Evolutionary conservation across 805 yeast species (phyloP), one percentile per base, ranked within the genome.

Genomic region (Starmerella stellata): DNA sequence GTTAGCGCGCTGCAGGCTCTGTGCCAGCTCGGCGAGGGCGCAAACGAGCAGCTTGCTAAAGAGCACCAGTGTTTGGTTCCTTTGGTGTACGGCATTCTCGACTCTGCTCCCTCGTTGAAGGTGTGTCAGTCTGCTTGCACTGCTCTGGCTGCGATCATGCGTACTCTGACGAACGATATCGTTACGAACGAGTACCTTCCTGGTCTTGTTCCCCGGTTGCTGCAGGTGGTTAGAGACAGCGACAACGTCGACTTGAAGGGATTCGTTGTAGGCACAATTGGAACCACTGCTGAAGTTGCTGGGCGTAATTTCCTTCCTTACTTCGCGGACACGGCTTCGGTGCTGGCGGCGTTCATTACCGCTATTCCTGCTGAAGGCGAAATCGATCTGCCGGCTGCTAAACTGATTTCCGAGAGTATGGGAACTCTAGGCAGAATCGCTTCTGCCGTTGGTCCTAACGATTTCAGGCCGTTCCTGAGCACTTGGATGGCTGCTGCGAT

Each of bases 361-460:
- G 38, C 52, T 25, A 45, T 50, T 24, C 43, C 75, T 46, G 70
- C 74, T 53, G 68, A 72, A 44, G 93, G 83, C 44, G 95, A 82
- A 51, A 92, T 80, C 45, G 93, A 83, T 53, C 74, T 81, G 47
- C 35, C 42, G 9, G 25, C 37, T 11, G 46, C 46, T 14, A 94
- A 83, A 62, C 72, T 90, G 52, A 74, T 92, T 59, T 95, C 94
- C 27, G 69, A 75, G 57, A 81, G 95, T 38, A 76, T 90, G 49
- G 99, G 90, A 65, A 78, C 90, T 54, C 72, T 90, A 48, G 79
- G 95, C 34, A 78, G 95, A 14, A 75, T 90, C 78, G 95, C 93
- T 40, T 73, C 85, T 59, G 95, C 99, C 40, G 95, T 90, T 43
- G 94, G 95, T 46, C 78, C 90, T 39, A 87, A 78, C 51, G 66